Conservation (phyloP, 805 yeast genomes). For the Starmerella riodocensis region DNA sequence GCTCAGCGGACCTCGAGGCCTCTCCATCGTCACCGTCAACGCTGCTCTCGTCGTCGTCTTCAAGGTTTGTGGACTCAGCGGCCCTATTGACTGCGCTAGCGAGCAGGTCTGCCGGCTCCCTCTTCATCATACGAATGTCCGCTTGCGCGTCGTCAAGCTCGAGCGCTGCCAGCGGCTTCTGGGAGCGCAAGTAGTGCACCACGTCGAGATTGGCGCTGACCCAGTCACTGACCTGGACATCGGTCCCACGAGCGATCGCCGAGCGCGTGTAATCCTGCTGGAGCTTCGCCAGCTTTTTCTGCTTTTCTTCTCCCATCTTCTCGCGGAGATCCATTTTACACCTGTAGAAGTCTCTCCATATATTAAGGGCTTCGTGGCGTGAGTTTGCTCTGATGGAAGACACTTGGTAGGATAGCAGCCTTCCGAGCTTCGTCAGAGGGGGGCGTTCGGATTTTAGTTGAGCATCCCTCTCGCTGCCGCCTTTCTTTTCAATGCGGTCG, state of each 20-base stretch:
- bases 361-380: conserved; percentile 12
- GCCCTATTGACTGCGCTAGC: not conserved
- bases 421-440: conserved; percentile 10
- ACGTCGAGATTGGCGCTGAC: conserved; percentile 22
- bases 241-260: conserved; percentile 8
- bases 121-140: conserved; percentile 16
- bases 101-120: too few relatives aligned
- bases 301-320: conserved; percentile 17
- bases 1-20: not conserved
- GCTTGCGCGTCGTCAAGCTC: conserved; percentile 16
- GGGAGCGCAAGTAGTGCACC: conserved; percentile 18
- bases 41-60: conserved; percentile 4
- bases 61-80: not conserved
- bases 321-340: conserved; percentile 21
- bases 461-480: not conserved
- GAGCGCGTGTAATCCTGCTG: conserved; percentile 20
- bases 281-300: conserved; percentile 19
- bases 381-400: conserved; percentile 12
- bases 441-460: conserved; percentile 4
- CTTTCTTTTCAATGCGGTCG: conserved; percentile 10
- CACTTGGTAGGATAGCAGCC: conserved; percentile 13
- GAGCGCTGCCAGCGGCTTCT: conserved; percentile 17
- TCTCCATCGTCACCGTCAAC: not conserved
- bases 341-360: conserved; percentile 26
- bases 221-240: conserved; percentile 18